Evolutionary conservation across 2,329 filamentous ascomycete genomes (phyloP).

Genomic region (Penicillium decumbens): DNA sequence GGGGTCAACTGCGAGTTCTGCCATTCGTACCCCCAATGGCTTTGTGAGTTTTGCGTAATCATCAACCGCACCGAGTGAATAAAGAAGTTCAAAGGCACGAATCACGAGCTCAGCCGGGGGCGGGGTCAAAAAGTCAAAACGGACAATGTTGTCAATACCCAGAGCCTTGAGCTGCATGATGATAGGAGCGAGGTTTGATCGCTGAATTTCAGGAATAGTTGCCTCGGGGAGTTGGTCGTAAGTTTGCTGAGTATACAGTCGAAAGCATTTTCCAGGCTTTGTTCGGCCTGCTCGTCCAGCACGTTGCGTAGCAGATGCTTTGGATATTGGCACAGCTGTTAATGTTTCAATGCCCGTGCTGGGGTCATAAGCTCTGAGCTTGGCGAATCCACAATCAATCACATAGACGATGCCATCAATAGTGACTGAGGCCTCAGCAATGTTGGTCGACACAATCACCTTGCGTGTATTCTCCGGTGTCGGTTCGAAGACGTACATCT

Average conservation of each 20-base stretch:
- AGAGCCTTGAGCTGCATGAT: constrained; percentile 90
- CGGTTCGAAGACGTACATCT: constrained; percentile 91
- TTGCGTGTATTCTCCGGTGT: constrained; percentile 78
- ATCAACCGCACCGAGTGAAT: constrained; percentile 79
- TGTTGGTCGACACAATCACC: constrained; percentile 90
- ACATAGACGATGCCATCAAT: constrained; percentile 91
- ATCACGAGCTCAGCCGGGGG: constrained; percentile 81
- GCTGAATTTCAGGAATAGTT: constrained; percentile 84
- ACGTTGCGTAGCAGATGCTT: constrained; percentile 87
- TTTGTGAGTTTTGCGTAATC: constrained; percentile 84
- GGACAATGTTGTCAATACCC: constrained; percentile 87
- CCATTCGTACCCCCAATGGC: constrained; percentile 85
- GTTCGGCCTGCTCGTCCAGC: constrained; percentile 87
- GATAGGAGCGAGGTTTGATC: constrained; percentile 82
- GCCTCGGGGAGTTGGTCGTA: constrained; percentile 64
- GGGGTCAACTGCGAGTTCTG: constrained; percentile 84
- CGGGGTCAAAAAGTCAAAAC: constrained; percentile 82
- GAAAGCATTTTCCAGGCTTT: constrained; percentile 86
- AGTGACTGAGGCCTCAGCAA: constrained; percentile 92
- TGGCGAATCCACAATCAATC: constrained; percentile 85
- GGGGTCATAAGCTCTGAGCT: constrained; percentile 80
- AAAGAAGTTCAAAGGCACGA: constrained; percentile 82
- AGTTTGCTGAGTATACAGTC: constrained; percentile 76
- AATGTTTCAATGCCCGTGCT: constrained; percentile 81
- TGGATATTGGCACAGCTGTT: constrained; percentile 75